These are phyloP conservation scores for Suhomyces kunorum DNA, from an alignment of 1,139 yeast genomes.

Conservation along the genomic window DNA sequence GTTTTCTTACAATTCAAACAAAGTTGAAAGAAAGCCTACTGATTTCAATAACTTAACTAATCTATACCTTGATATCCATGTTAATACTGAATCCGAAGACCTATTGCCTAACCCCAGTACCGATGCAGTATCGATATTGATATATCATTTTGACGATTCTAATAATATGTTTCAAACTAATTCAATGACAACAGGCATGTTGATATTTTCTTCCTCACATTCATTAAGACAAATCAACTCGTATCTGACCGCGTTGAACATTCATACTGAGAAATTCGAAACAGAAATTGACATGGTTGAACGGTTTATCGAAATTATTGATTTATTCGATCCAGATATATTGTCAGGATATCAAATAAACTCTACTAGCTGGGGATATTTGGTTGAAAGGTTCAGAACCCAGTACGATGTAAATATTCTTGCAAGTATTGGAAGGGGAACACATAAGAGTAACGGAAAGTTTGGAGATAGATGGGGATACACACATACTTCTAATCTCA, in stretches of 20 bases:
- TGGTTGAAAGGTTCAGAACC: conserved; percentile 62
- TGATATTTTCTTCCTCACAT: conserved; percentile 21
- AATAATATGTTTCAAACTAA: conserved; percentile 29
- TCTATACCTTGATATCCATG: conserved; percentile 68
- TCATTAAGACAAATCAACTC: background rate
- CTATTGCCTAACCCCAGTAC: conserved; percentile 64
- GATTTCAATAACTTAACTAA: conserved; percentile 53
- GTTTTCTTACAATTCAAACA: conserved; percentile 33
- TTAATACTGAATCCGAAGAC: conserved; percentile 45
- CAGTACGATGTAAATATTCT: conserved; percentile 55
- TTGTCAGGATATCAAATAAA: conserved; percentile 85
- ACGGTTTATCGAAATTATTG: conserved; percentile 56
- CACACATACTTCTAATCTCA: conserved; percentile 70
- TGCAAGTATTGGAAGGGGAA: conserved; percentile 46
- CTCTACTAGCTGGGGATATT: conserved; percentile 83
- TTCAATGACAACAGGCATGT: conserved; percentile 30
- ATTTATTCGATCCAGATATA: conserved; percentile 80
- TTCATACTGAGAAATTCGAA: conserved; percentile 34
- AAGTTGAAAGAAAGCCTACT: conserved; percentile 44
- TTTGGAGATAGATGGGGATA: conserved; percentile 79
- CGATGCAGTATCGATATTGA: conserved; percentile 60
- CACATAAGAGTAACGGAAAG: conserved; percentile 49
- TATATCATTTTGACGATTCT: conserved; percentile 62
- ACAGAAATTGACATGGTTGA: conserved; percentile 60
- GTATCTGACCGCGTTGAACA: conserved; percentile 11